Evolutionary conservation across 257 asterid species (phyloP).

Genomic region (Fraxinus americana): DNA sequence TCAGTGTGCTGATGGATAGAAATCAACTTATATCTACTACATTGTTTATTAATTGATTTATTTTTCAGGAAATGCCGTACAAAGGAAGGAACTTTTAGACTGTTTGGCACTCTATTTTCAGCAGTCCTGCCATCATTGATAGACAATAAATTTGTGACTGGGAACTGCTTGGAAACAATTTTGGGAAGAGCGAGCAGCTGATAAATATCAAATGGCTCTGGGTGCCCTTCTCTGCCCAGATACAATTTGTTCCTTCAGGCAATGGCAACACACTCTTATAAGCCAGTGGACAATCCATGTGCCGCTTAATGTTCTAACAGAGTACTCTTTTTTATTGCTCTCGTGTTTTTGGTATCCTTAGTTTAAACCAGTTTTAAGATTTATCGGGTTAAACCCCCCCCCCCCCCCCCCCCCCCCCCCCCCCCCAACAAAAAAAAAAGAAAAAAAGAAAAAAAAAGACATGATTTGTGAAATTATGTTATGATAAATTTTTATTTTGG

Average conservation of each 20-base stretch:
- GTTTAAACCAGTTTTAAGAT: not conserved
- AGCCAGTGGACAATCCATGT: conserved; percentile 1
- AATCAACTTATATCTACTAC: not conserved
- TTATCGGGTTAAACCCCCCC: not conserved
- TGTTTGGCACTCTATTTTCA: conserved; percentile 17
- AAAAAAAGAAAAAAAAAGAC: not conserved
- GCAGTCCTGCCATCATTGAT: conserved; percentile 11
- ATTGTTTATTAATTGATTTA: not conserved
- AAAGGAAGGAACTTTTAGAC: conserved; percentile 68
- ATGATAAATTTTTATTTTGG: conserved; percentile 12
- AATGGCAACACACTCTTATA: not conserved
- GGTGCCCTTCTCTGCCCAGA: not conserved
- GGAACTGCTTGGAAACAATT: conserved; percentile 35
- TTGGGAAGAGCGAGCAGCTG: conserved; percentile 24
- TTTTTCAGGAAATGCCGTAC: conserved; percentile 67
- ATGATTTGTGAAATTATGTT: not conserved
- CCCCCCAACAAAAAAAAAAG: too few relatives aligned
- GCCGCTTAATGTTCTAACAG: not conserved
- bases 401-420: too few relatives aligned
- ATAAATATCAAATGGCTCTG: not conserved
- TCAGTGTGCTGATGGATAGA: not conserved
- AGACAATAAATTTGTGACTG: conserved; percentile 34
- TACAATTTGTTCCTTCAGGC: conserved; percentile 14
- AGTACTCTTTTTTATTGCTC: not conserved
- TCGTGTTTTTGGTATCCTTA: not conserved